Base-by-base conservation (phyloP, 495 filamentous ascomycete genomes). In the Podospora bellae-mahoneyi region DNA sequence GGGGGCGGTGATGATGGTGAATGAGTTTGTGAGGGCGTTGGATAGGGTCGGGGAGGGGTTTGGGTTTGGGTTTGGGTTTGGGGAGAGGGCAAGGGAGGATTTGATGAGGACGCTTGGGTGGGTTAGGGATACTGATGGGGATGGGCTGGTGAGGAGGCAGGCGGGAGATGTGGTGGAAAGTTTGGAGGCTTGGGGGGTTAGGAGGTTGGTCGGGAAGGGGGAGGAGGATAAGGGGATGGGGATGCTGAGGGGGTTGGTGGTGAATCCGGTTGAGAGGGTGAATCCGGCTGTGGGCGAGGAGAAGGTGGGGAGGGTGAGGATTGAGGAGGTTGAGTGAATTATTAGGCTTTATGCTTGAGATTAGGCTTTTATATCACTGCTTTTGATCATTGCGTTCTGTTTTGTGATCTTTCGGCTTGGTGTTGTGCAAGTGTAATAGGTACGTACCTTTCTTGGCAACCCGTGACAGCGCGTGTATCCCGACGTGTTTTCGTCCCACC, bases 131-230 rank as follows among this genome's bases (percentile, higher is more conserved):
- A 87, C 85, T 54, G 93, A 96, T 73, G 84, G 80, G 34, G 93
- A 97, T 76, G 85, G 82, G 9, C 80, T 95, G 72, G 91, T 93
- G 15, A 84, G 85, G 67, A 86, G 89, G 61, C 91, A 96, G 81
- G 85, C 91, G 26, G 81, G 81, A 26, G 88, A 86, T 65, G 85
- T 94, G 64, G 76, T 89, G 59, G 91, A 93, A 78, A 90, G 86
- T 59, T 69, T 96, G 68, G 86, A 91, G 75, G 87, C 85, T 23
- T 92, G 89, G 90, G 81, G 86, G 69, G 80, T 91, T 77, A 87
- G 78, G 26, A 71, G 77, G 34, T 69, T 88, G 64, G 53, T 86
- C 63, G 72, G 81, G 53, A 32, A 65, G 1, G 69, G 67, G 32
- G 60, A 67, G 58, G 66, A 32, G 27, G 64, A 68, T 20, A 18